These are phyloP conservation scores for Helicostylum pulchrum DNA, from an alignment of 192 early-diverging fungal species.

Conservation along the genomic window DNA sequence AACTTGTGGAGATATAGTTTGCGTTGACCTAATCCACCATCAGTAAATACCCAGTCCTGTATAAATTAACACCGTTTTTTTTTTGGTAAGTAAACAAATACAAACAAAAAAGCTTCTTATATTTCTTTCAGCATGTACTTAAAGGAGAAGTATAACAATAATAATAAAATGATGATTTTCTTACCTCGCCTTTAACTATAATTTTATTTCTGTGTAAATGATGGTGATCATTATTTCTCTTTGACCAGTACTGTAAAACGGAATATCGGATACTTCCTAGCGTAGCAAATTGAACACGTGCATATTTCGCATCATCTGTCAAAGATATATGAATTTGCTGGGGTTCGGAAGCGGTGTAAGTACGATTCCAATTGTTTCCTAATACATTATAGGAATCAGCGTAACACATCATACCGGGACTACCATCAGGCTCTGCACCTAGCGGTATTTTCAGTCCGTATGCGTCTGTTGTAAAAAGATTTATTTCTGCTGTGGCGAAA, in stretches of 20 bases:
- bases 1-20: slow-evolving; percentile 30
- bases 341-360: slow-evolving; percentile 26
- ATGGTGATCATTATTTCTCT: neutral
- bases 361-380: slow-evolving; percentile 28
- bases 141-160: neutral
- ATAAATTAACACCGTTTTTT: neutral
- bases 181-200: slow-evolving; percentile 5
- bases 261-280: neutral
- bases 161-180: too few relatives aligned
- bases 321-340: slow-evolving; percentile 35
- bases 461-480: neutral
- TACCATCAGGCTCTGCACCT: neutral
- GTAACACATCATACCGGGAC: slow-evolving; percentile 14
- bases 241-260: slow-evolving; percentile 31
- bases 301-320: slow-evolving; percentile 24
- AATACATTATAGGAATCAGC: slow-evolving; percentile 21
- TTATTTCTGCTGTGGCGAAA: neutral
- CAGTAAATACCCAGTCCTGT: slow-evolving; percentile 31
- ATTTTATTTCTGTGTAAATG: neutral
- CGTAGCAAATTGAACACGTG: slow-evolving; percentile 32
- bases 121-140: too few relatives aligned
- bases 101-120: neutral
- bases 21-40: slow-evolving; percentile 24
- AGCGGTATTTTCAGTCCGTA: neutral
- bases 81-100: neutral